Evolutionary conservation across 768 basidiomycete species (phyloP), one percentile per base, ranked within the genome.

Genomic region (Suillus occidentalis): DNA sequence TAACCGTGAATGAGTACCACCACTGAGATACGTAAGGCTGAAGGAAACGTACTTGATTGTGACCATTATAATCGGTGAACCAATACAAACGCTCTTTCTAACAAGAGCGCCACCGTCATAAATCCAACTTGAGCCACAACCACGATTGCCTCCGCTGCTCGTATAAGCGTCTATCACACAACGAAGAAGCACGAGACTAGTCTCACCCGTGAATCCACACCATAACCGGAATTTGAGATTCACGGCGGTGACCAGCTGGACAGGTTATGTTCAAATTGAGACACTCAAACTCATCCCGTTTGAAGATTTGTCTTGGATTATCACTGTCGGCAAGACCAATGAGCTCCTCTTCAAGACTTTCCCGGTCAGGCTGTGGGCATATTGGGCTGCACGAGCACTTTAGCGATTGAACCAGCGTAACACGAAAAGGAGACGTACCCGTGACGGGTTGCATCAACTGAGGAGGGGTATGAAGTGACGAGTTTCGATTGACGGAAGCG

Each of bases 191-290:
- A 58, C 28, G 36, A 37, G 25, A 79, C 86, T 49, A 69, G 10
- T 78, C 86, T 52, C 69, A 92, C 91, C 91, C 91, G 77, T 93
- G 91, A n/a, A 93, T 80, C 91, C 91, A 93, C 53, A 92, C 74
- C 91, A 93, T 91, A 68, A 93, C 90, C 7, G 91, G 91, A 18
- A 89, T 66, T 50, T 79, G 82, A 47, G 89, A 87, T 55, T 79
- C 78, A 4, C 82, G 69, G 4, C 75, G 79, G 22, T 87, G 78
- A 20, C 84, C 85, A 31, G 83, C 85, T 12, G 91, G 91, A 63
- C 85, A 84, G n/a, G 90, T 91, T 61, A 93, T 89, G 75, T 91
- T 92, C 65, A 93, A 74, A 72, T 92, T 93, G 28, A 92, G 79
- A 75, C 91, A 93, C 61, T 90, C 88, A 43, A 92, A 90, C 74